Evolutionary conservation across 176 grass and related monocot species (phyloP).

Genomic region (Carex parvula): DNA sequence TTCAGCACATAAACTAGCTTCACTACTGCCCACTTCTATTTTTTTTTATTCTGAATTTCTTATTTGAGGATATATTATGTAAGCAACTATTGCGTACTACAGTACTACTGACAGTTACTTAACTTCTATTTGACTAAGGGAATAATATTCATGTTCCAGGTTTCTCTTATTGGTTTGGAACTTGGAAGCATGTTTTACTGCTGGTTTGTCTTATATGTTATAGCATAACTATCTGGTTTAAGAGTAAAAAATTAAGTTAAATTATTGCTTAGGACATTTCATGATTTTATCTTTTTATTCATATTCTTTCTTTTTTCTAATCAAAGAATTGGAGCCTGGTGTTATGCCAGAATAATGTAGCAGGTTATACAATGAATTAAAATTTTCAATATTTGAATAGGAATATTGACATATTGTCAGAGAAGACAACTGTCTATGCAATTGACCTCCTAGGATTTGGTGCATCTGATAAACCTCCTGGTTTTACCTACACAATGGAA

Average conservation of each 20-base stretch:
- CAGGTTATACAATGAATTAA: background rate
- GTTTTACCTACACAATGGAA: conserved; percentile 90
- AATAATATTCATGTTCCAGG: background rate
- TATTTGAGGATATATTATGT: background rate
- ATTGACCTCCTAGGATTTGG: conserved; percentile 89
- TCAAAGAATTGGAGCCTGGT: background rate
- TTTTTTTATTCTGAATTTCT: background rate
- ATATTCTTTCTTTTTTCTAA: background rate
- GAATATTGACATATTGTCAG: conserved; percentile 65
- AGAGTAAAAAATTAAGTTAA: too few relatives aligned
- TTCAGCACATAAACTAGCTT: background rate
- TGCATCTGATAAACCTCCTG: conserved; percentile 76
- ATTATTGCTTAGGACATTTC: background rate
- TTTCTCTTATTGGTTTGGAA: background rate
- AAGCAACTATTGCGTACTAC: background rate
- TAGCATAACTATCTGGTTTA: too few relatives aligned
- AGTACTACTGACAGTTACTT: background rate
- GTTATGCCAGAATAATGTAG: background rate
- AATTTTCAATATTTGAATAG: conserved; percentile 24
- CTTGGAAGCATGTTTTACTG: conserved; percentile 11
- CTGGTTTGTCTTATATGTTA: background rate
- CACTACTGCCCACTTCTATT: background rate
- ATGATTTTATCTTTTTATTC: background rate
- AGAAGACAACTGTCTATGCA: conserved; percentile 74
- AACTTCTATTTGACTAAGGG: background rate